These are phyloP conservation scores for Geotrichum candidum DNA, from an alignment of 1,139 yeast genomes.

Conservation along the genomic window DNA sequence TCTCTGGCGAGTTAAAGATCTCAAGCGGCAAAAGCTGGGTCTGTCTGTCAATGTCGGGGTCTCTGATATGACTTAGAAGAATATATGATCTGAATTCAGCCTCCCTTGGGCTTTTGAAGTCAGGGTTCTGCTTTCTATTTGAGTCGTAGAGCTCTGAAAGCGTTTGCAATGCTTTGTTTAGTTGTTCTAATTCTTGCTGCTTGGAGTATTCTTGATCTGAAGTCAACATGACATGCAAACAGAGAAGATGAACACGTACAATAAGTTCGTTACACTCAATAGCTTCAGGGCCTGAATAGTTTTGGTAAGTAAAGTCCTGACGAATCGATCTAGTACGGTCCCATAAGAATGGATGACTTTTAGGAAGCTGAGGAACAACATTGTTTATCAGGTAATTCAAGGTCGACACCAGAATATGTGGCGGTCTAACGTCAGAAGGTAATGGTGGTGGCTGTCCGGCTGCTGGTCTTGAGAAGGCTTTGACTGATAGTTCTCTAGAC, in stretches of 20 bases:
- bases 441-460: slow-evolving; percentile 98
- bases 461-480: slow-evolving; percentile 94
- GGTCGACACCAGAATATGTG: slow-evolving; percentile 59
- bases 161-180: slow-evolving; percentile 87
- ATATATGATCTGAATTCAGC: slow-evolving; percentile 92
- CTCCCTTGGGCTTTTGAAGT: slow-evolving; percentile 59
- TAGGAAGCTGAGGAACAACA: slow-evolving; percentile 63
- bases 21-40: slow-evolving; percentile 60
- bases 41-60: slow-evolving; percentile 77
- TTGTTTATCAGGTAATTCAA: slow-evolving; percentile 64
- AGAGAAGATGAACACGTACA: slow-evolving; percentile 78
- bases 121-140: slow-evolving; percentile 55
- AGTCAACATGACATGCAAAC: slow-evolving; percentile 83
- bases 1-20: slow-evolving; percentile 49
- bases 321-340: slow-evolving; percentile 96
- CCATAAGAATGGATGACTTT: slow-evolving; percentile 91
- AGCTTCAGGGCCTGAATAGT: slow-evolving; percentile 89
- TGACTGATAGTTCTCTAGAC: slow-evolving; percentile 61
- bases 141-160: slow-evolving; percentile 83
- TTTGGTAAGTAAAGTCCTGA: slow-evolving; percentile 95
- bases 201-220: slow-evolving; percentile 69
- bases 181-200: slow-evolving; percentile 93
- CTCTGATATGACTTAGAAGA: slow-evolving; percentile 70
- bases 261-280: slow-evolving; percentile 88
- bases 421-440: slow-evolving; percentile 97